Evolutionary conservation across 2,329 filamentous ascomycete species (phyloP), one percentile per base, ranked within the genome.

Genomic region (Ceratocystis colombiana): DNA sequence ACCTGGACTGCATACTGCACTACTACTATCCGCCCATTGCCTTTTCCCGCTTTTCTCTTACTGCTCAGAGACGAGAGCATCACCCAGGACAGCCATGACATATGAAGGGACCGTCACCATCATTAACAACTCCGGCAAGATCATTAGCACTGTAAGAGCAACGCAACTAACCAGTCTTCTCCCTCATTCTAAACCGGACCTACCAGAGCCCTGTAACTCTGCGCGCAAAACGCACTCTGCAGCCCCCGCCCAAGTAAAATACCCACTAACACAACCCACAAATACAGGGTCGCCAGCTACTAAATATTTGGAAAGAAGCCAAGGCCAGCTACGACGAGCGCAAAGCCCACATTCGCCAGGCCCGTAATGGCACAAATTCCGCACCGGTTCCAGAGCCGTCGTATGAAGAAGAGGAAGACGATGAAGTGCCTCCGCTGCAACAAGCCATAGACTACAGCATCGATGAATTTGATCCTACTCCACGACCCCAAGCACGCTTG

Each of bases 291-390:
- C 96, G 95, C 77, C 89, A 96, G 71, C 80, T 97, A 28, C 84
- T 95, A 73, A 87, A 86, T 73, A 88, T 96, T 73, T 95, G 96
- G 81, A 96, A 90, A 75, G 91, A 96, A 74, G 93, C 92, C 69
- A 90, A 90, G 74, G 85, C 87, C 65, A 89, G 89, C 67, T 97
- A 97, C 76, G 83, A 87, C 67, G 90, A 96, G 73, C 89, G 89
- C 73, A 96, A 95, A 75, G 88, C 89, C 5, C 85, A 91, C 71
- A 82, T 96, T 71, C 86, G 85, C 74, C 84, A 87, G 22, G 84
- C 89, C 70, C 77, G 77, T 15, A 73, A 74, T n/a, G 71, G 55
- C 59, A 3, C 61, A 15, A 28, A 57, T 37, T 37, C 64, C 20
- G 37, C 64, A 8, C 65, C 33, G 8, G 62, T 44, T 2, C 48